These are phyloP conservation scores for Aphanomyces cochlioides DNA, from an alignment of 352 stramenopile genomes.

Conservation along the genomic window DNA sequence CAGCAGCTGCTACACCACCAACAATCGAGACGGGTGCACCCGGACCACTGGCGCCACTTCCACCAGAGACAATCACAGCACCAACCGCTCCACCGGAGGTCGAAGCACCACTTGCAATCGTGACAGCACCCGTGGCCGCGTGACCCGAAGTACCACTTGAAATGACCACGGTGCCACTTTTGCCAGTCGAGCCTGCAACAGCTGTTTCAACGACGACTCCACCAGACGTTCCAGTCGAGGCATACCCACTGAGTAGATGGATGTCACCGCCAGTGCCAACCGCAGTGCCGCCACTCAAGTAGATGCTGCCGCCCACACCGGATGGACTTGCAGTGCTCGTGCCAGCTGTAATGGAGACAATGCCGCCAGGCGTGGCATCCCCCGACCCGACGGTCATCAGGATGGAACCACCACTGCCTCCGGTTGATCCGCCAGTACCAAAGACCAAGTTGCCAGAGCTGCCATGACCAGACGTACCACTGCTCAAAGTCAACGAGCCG, in stretches of 20 bases:
- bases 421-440: slow-evolving; percentile 18
- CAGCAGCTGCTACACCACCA: slow-evolving; percentile 8
- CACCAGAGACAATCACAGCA: slow-evolving; percentile 20
- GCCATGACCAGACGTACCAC: slow-evolving; percentile 14
- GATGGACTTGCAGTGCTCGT: background rate
- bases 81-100: slow-evolving; percentile 2
- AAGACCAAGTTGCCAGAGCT: slow-evolving; percentile 36
- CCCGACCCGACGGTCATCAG: slow-evolving; percentile 32
- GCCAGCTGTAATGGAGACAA: slow-evolving; percentile 33
- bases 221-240: slow-evolving; percentile 22
- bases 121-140: slow-evolving; percentile 38
- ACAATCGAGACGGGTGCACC: background rate
- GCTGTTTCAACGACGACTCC: slow-evolving; percentile 5
- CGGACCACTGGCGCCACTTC: background rate
- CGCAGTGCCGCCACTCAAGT: slow-evolving; percentile 33
- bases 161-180: slow-evolving; percentile 34
- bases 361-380: slow-evolving; percentile 34
- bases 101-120: slow-evolving; percentile 20
- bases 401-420: slow-evolving; percentile 34
- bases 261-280: slow-evolving; percentile 37
- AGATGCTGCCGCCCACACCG: slow-evolving; percentile 13
- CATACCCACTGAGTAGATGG: slow-evolving; percentile 20
- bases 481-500: background rate
- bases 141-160: slow-evolving; percentile 35
- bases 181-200: background rate